phyloP scores from a whole-genome alignment of 352 stramenopile genomes.

The Phytophthora pistaciae region DNA sequence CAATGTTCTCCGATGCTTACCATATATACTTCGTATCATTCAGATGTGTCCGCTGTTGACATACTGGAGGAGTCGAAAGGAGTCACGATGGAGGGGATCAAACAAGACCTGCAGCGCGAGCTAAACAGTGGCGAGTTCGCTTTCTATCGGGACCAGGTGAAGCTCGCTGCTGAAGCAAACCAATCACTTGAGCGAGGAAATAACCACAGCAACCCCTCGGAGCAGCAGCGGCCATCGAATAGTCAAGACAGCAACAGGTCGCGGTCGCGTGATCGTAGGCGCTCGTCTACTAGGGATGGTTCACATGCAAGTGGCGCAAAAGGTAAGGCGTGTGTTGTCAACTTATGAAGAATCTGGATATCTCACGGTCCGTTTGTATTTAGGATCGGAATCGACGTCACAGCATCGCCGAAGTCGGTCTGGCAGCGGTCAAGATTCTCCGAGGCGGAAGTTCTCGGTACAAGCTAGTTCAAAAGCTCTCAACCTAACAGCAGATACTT shows the following conservation, averaged over 20 bases:
- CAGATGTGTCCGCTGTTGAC: conserved; percentile 66
- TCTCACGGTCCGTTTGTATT: not conserved
- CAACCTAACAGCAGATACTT: conserved; percentile 11
- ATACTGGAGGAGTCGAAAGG: conserved; percentile 67
- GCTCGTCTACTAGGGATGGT: conserved; percentile 17
- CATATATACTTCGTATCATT: not conserved
- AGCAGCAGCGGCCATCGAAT: not conserved
- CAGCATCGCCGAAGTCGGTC: conserved; percentile 17
- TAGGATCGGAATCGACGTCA: conserved; percentile 12
- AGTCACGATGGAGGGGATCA: conserved; percentile 54
- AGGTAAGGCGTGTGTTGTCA: conserved; percentile 8
- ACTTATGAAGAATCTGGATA: not conserved
- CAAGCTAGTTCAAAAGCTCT: conserved; percentile 22
- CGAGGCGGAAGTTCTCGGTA: conserved; percentile 30
- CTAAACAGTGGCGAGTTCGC: conserved; percentile 50
- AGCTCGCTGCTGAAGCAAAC: conserved; percentile 25
- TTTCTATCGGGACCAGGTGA: conserved; percentile 52
- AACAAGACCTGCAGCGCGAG: conserved; percentile 55
- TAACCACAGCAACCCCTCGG: not conserved
- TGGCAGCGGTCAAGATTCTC: conserved; percentile 16
- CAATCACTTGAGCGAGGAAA: conserved; percentile 7
- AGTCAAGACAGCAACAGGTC: conserved; percentile 7
- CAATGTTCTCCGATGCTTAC: not conserved
- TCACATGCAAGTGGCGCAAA: not conserved
- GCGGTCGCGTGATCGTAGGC: conserved; percentile 20